Conservation (phyloP, 2,329 filamentous ascomycete species). For the Ophiostoma sp. region DNA sequence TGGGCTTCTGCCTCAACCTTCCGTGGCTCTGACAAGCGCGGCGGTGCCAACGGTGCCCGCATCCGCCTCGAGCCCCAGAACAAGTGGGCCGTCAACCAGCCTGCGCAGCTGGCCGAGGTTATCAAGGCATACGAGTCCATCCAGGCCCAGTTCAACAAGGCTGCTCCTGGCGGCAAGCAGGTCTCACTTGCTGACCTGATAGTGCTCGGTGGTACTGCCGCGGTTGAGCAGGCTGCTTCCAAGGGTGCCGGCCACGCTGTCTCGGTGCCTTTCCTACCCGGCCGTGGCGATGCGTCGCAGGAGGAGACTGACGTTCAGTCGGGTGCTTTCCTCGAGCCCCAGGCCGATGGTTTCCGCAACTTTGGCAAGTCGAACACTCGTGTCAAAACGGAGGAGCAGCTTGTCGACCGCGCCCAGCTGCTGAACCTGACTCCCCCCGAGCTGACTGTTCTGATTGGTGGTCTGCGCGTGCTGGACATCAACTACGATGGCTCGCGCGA, state of each 20-base stretch:
- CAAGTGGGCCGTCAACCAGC: constrained; percentile 71
- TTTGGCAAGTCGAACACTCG: constrained; percentile 59
- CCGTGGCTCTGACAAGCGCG: constrained; percentile 73
- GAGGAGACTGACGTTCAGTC: constrained; percentile 65
- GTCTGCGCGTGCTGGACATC: constrained; percentile 61
- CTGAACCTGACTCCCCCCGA: constrained; percentile 67
- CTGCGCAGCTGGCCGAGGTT: constrained; percentile 56
- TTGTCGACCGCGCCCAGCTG: constrained; percentile 66
- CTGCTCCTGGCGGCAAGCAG: constrained; percentile 50
- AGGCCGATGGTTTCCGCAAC: constrained; percentile 74
- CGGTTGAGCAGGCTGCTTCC: constrained; percentile 59
- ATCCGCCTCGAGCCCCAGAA: constrained; percentile 69
- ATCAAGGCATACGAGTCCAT: constrained; percentile 57
- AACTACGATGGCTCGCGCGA: constrained; percentile 65
- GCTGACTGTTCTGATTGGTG: constrained; percentile 64
- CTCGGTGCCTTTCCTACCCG: constrained; percentile 65
- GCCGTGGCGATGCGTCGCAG: constrained; percentile 64
- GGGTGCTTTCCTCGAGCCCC: constrained; percentile 61
- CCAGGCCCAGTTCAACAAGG: constrained; percentile 59
- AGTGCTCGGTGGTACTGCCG: constrained; percentile 65
- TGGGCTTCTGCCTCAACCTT: constrained; percentile 68
- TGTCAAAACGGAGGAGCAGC: constrained; percentile 60
- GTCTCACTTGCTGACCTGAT: constrained; percentile 73
- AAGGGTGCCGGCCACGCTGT: constrained; percentile 33
- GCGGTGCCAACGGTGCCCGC: constrained; percentile 73